Conservation (phyloP, 2,329 filamentous ascomycete species). For the Septoria linicola region DNA sequence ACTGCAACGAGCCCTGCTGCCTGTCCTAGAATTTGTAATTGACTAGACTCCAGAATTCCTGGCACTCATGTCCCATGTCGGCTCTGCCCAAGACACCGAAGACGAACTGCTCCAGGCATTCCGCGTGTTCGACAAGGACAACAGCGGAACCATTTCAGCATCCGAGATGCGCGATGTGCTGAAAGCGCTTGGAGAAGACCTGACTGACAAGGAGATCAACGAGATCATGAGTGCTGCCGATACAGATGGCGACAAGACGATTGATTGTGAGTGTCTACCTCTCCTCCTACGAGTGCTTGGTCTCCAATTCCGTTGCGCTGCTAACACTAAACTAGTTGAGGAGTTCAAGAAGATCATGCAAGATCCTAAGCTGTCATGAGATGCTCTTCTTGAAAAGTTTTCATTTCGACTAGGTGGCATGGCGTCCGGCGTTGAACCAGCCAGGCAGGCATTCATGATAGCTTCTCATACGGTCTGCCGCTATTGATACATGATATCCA, state of each 20-base stretch:
- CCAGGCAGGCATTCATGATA: no score
- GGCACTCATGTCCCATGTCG: conserved; percentile 21
- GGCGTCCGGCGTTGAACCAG: no score
- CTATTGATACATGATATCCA: no score
- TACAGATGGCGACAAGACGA: conserved; percentile 21
- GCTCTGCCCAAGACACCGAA: conserved; percentile 17
- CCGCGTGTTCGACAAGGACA: conserved; percentile 22
- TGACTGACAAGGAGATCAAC: conserved; percentile 21
- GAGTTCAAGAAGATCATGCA: conserved; percentile 26
- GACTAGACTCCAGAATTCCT: conserved; percentile 23
- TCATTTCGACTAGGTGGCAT: no score
- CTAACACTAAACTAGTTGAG: conserved; percentile 10
- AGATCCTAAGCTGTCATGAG: conserved; percentile 13
- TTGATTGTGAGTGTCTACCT: conserved; percentile 17
- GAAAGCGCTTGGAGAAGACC: conserved; percentile 21
- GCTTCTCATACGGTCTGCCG: background rate
- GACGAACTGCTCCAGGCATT: conserved; percentile 22
- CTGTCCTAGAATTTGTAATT: no score
- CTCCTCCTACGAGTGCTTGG: background rate
- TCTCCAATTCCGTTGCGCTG: background rate
- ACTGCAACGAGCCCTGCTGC: no score
- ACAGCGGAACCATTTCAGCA: conserved; percentile 19
- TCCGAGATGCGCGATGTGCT: conserved; percentile 22
- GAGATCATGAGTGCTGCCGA: conserved; percentile 23
- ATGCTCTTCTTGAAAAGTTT: background rate